Evolutionary conservation across 2,329 filamentous ascomycete genomes (phyloP), one percentile per base, ranked within the genome.

Genomic region (Hymenoscyphus scutula): DNA sequence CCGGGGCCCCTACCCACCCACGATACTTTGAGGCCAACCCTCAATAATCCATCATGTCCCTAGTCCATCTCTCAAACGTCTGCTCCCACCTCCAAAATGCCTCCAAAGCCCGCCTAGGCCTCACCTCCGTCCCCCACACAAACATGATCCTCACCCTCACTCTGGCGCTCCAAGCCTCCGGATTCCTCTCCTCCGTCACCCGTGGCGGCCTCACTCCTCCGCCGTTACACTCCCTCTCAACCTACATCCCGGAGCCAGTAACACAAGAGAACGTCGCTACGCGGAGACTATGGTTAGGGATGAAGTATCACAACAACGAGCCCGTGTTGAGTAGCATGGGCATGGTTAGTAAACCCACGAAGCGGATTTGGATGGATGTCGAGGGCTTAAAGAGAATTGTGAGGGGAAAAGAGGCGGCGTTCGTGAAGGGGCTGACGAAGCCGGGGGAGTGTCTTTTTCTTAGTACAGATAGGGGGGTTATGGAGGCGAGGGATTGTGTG

Each of bases 41-140:
- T 19, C 23, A 19, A n/a, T n/a, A n/a, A n/a, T n/a, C 41, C 19
- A 23, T 19, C 37, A 90, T 91, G 88, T 90, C 88, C 70, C 86
- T 91, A 76, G 84, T 87, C 74, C 84, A 87, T 74, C 85, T 91
- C 72, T 80, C 87, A 64, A 77, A 89, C 76, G 82, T 90, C 72
- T 90, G 87, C 78, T 89, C 89, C 58, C 88, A 91, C 75, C 79
- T 91, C 62, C 87, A 90, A 76, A 91, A 91, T 77, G 87, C 86
- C 70, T 89, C 86, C 53, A 85, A 85, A 71, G 87, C 86, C 13
- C 87, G 88, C 3, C 81, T 91, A 13, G 86, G 85, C 65, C 77
- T 89, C 25, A 90, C 88, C 8, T 89, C 87, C 48, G 84, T 91
- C 62, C 86, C 87, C 45, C 84, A 86, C 70, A 84, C 85, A 29